Evolutionary conservation across 2,329 filamentous ascomycete species (phyloP), one percentile per base, ranked within the genome.

Genomic region (Byssoonygena ceratinophila): DNA sequence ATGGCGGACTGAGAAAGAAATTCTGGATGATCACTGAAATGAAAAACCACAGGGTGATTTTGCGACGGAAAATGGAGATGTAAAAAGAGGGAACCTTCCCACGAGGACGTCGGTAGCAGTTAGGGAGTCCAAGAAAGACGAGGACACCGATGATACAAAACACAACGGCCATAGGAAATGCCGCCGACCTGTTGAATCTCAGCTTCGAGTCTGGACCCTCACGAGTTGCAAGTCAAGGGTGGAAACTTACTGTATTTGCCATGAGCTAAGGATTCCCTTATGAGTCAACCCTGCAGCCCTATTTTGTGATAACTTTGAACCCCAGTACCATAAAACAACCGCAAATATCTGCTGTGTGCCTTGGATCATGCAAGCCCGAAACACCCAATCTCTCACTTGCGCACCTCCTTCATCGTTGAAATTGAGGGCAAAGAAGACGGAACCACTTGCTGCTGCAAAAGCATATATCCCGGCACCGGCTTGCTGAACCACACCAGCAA

Each of bases 41-140:
- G 64, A 83, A 79, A 68, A 83, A 84, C 81, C 81, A 84, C 11
- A 82, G 70, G 41, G 84, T 76, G 55, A 84, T 79, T 66, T 82
- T 83, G 54, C 82, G 76, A 44, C 80, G 73, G 56, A 77, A 71
- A 6, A 84, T 71, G 1, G 79, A 78, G 50, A 70, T 74, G 67
- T 84, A 84, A 70, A 85, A 84, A 16, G 77, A 79, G 0, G 82
- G 82, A 1, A 84, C 77, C 43, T 74, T 76, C 55, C 81, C 81
- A 0, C 82, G 82, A 12, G 73, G 69, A 61, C 82, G 79, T 44
- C 79, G 79, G 67, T 85, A 85, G 68, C 81, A 84, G 57, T 78
- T 77, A 4, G 82, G 82, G 7, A 85, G 72, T n/a, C 81, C 81
- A 29, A 79, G 64, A 66, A 73, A 81, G 36, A 83, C 69, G 1